Base-by-base conservation (phyloP, 371 early-diverging fungal species). In the Apophysomyces trapeziformis region DNA sequence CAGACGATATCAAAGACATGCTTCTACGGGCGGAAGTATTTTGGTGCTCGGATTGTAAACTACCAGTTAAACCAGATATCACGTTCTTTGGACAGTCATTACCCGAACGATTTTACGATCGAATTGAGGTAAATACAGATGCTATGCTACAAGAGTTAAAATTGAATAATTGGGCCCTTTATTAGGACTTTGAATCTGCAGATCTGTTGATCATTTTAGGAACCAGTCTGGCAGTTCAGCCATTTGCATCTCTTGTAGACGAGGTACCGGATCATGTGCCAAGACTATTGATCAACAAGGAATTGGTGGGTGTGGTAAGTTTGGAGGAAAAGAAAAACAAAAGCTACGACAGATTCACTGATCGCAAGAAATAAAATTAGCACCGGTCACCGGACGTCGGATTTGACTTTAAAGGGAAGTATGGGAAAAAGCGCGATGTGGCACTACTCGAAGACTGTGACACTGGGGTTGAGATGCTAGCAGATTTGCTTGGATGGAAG, bases 161-260 rank as follows among this genome's bases (percentile, higher is more conserved):
- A 46, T 62, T 18, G n/a, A 18, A 16, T 45, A 12, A 61, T 35
- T 45, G 35, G 57, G 8, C 9, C 5, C 26, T 32, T 47, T 26
- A 50, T 0, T 76, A 89, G 81, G 93, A 92, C 64, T 90, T 93
- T 70, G 72, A 77, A 16, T 47, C 70, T 11, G 92, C 94, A 57
- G 98, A 98, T 64, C 72, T 96, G 58, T 75, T 96, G 36, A 91
- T 97, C 69, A 93, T 98, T 12, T 90, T 97, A 75, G 99, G 98
- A 5, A 97, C 98, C 8, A 90, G 91, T 18, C 63, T 94, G 37
- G 83, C 88, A 66, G 95, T 95, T 2, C 91, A 94, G 44, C 99
- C 99, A 21, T 98, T 98, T 75, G 92, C 94, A 13, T 82, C 83
- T 5, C 76, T 96, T 7, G 88, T 95, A 57, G 83, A 91, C 58